phyloP scores from a whole-genome alignment of 1,139 yeast genomes.

The Debaryomyces udenii region DNA sequence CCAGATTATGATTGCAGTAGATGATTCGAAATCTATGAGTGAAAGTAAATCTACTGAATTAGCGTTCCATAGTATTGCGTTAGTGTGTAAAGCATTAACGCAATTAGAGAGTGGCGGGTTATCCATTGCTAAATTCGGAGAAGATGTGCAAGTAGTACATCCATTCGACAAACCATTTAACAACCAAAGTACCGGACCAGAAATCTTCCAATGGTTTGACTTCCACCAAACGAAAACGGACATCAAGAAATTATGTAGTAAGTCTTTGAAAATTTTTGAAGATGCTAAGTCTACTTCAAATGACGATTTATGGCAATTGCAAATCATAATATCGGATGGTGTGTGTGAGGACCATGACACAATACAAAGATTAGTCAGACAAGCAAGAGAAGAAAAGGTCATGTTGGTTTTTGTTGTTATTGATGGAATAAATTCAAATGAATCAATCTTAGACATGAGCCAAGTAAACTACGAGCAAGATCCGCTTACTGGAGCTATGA shows the following conservation, averaged over 20 bases:
- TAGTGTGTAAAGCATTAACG: constrained; percentile 91
- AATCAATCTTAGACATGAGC: constrained; percentile 91
- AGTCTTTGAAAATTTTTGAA: constrained; percentile 74
- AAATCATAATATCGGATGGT: constrained; percentile 93
- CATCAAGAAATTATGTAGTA: constrained; percentile 69
- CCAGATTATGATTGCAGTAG: constrained; percentile 96
- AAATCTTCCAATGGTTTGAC: constrained; percentile 84
- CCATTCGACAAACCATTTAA: constrained; percentile 83
- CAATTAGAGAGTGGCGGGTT: constrained; percentile 94
- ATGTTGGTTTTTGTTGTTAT: constrained; percentile 95
- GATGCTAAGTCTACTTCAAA: constrained; percentile 61
- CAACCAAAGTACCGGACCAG: constrained; percentile 79
- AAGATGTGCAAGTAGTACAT: constrained; percentile 80
- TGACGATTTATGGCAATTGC: constrained; percentile 87
- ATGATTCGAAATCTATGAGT: constrained; percentile 96
- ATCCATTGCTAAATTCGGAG: constrained; percentile 91
- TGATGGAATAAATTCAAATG: constrained; percentile 83
- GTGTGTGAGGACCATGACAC: constrained; percentile 93
- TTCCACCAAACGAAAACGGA: constrained; percentile 90
- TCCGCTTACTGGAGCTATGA: constrained; percentile 69
- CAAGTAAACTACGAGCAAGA: constrained; percentile 79
- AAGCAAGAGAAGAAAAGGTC: constrained; percentile 87
- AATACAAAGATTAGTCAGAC: constrained; percentile 79
- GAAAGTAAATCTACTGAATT: constrained; percentile 88
- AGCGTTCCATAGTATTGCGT: constrained; percentile 92